Evolutionary conservation across 2,329 filamentous ascomycete species (phyloP).

Genomic region (Gremmenia infestans): DNA sequence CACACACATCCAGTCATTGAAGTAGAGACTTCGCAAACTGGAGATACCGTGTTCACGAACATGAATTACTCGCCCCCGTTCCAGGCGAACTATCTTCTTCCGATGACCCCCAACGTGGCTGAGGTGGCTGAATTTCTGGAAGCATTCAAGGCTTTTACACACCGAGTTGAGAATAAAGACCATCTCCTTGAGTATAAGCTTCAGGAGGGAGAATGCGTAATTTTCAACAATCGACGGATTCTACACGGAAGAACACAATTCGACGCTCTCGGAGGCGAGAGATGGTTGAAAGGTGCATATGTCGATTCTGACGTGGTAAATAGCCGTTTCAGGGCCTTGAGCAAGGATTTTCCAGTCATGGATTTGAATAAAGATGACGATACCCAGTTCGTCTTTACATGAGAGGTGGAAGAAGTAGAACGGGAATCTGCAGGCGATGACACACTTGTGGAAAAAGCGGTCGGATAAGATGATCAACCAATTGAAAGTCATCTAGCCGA

Average conservation of each 20-base stretch:
- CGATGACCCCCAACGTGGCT: constrained; percentile 8
- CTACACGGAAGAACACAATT: constrained; percentile 79
- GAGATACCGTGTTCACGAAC: constrained; percentile 1
- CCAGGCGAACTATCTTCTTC: constrained; percentile 50
- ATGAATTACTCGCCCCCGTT: constrained; percentile 78
- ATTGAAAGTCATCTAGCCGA: no score
- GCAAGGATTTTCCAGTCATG: neutral
- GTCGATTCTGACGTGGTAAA: constrained; percentile 61
- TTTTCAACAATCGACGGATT: constrained; percentile 89
- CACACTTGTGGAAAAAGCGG: no score
- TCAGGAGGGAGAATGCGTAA: constrained; percentile 76
- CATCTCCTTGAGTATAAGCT: constrained; percentile 68
- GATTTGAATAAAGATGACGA: neutral
- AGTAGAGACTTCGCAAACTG: neutral
- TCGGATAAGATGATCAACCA: no score
- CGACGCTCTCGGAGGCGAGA: constrained; percentile 57
- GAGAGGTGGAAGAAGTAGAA: neutral
- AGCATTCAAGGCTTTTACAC: constrained; percentile 52
- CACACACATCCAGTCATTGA: constrained; percentile 52
- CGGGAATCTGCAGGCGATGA: neutral
- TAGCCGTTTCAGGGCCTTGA: constrained; percentile 40
- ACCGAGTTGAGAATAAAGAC: constrained; percentile 49
- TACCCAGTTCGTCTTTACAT: neutral
- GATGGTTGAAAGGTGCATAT: constrained; percentile 86
- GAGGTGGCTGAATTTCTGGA: constrained; percentile 16